Evolutionary conservation across 352 stramenopile species (phyloP).

Genomic region (Thalassiosira ordinaria): DNA sequence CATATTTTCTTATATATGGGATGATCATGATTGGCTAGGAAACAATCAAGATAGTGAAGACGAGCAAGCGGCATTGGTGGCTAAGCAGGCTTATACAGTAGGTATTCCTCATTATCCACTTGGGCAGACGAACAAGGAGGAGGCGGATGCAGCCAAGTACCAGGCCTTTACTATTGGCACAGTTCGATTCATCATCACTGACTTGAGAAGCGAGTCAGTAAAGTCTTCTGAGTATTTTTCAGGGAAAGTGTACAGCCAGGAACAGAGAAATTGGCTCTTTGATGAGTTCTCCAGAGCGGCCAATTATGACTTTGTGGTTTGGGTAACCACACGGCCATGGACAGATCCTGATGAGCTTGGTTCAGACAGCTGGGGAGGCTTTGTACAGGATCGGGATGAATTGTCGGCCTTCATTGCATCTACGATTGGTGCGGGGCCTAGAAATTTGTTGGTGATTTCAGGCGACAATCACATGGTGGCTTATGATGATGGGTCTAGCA

Average conservation of each 20-base stretch:
- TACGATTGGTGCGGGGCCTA: constrained; percentile 40
- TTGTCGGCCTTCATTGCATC: constrained; percentile 53
- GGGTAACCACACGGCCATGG: constrained; percentile 56
- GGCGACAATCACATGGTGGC: constrained; percentile 70
- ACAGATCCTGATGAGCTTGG: constrained; percentile 50
- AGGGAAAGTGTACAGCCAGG: constrained; percentile 43
- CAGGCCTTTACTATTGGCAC: too few species aligned
- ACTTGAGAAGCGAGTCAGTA: too few species aligned
- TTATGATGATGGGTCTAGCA: constrained; percentile 67
- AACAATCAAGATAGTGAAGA: constrained; percentile 50
- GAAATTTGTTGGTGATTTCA: constrained; percentile 61
- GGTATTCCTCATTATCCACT: too few species aligned
- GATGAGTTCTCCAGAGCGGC: constrained; percentile 52
- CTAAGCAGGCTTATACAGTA: too few species aligned
- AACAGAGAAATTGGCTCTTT: constrained; percentile 58
- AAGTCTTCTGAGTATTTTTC: too few species aligned
- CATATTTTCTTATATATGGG: constrained; percentile 64
- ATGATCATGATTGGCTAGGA: constrained; percentile 71
- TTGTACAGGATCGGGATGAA: constrained; percentile 44
- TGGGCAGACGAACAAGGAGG: too few species aligned
- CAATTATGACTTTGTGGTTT: constrained; percentile 73
- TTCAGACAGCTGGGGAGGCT: constrained; percentile 58
- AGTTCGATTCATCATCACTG: too few species aligned
- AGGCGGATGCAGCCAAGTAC: too few species aligned
- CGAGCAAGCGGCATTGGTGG: not conserved